Percentiles rank a stretch among this genome's conserved stretches.
These are phyloP conservation scores for Gentiana dahurica DNA, from an alignment of 257 asterid genomes.

Conservation along the genomic window DNA sequence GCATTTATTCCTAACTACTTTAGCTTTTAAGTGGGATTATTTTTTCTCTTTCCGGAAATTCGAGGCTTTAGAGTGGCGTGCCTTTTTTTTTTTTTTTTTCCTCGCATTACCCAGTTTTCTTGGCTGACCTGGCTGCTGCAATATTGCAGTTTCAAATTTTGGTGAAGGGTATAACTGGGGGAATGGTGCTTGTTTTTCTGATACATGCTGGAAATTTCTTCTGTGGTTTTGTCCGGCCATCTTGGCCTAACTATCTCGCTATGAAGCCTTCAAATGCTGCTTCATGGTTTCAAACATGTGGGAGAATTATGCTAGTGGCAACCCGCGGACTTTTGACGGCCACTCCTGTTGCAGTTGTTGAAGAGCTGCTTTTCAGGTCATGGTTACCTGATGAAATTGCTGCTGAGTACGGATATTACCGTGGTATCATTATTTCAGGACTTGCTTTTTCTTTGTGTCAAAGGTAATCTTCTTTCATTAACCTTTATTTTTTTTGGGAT, in stretches of 20 bases:
- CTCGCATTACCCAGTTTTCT: background rate
- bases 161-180: slow-evolving; percentile 68
- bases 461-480: slow-evolving; percentile 36
- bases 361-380: slow-evolving; percentile 82
- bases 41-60: no score
- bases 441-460: slow-evolving; percentile 65
- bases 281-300: slow-evolving; percentile 40
- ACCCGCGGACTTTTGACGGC: slow-evolving; percentile 56
- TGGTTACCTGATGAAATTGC: slow-evolving; percentile 95
- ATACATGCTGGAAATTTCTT: slow-evolving; percentile 44
- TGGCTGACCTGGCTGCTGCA: slow-evolving; percentile 11
- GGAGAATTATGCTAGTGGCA: slow-evolving; percentile 31
- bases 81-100: background rate
- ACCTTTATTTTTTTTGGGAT: slow-evolving; percentile 5
- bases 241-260: slow-evolving; percentile 44
- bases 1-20: no score
- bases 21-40: no score
- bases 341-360: slow-evolving; percentile 56
- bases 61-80: background rate
- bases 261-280: slow-evolving; percentile 37
- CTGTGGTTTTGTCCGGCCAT: slow-evolving; percentile 58
- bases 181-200: slow-evolving; percentile 53
- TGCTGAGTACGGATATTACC: slow-evolving; percentile 67
- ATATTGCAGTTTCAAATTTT: slow-evolving; percentile 51
- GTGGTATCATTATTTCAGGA: slow-evolving; percentile 68